Evolutionary conservation across 306 rosid species (phyloP), one percentile per base, ranked within the genome.

Genomic region (Rosa rugosa): DNA sequence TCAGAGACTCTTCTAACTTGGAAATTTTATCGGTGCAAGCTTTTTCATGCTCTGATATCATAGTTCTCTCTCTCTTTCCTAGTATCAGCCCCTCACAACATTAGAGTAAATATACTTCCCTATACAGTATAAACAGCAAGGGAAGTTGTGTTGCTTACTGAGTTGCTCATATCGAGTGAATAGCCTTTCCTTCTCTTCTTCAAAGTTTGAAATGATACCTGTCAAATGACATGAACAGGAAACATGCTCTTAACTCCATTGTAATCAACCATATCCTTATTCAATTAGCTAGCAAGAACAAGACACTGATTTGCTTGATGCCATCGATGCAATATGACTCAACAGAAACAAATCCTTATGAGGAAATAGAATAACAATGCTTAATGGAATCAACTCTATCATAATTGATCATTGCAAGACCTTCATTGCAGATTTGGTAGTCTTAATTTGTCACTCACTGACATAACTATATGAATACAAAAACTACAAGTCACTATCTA

Each of bases 131-230:
- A 63, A 31, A 27, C 59, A 38, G 71, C 63, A 67, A 36, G 51
- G 5, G 54, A 20, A 59, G 42, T 72, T 8, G 38, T 36, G 54
- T 40, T 34, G 75, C 98, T 83, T 88, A 95, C 99, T 95, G 79
- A 93, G 73, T 86, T 93, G 99, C 84, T 95, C 99, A 79, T 95
- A 90, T 84, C 84, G 87, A 46, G 54, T 34, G 83, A 91, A 87
- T 69, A 93, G 90, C 85, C 90, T 95, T 70, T 90, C 97, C 83
- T 93, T 95, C 71, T 95, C 98, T 79, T 90, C 99, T 87, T 95
- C 99, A 84, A 86, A 95, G 80, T 88, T 91, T 66, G 97, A 87
- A 83, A 95, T 85, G 64, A 88, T 82, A 75, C 93, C 99, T 93
- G 72, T 81, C 73, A 82, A 81, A 71, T 41, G 44, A 23, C 41